Base-by-base conservation (phyloP, 1,139 yeast genomes). In the Suzukiozyma palmioleophila region DNA sequence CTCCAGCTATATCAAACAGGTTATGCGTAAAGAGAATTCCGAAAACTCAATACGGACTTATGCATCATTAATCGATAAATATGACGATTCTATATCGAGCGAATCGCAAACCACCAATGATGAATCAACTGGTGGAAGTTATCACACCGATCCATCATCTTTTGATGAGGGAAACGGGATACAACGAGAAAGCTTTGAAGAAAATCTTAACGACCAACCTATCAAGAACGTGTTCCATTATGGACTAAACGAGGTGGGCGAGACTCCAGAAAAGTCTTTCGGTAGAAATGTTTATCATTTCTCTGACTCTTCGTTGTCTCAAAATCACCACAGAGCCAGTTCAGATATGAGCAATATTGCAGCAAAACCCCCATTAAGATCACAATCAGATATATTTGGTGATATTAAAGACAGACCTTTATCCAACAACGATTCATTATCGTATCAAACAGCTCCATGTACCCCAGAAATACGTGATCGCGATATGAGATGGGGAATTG, bases 1-100 rank as follows among this genome's bases (percentile, higher is more conserved):
- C 16, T 28, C 31, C 12, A 28, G 16, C 14, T 13, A 28, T 15
- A 28, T 28, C 10, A 28, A n/a, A 28, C 29, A 7, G n/a, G 25
- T 7, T 6, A 13, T 33, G 29, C 29, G 12, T 13, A 33, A 13
- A 25, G 29, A 25, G 7, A 24, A 11, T 14, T 33, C 36, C 21
- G 26, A 13, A 11, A 46, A 39, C 24, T 47, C 57, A 1, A 39
- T 55, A 9, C 40, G 43, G 9, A 60, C 62, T 39, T 49, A 56
- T 37, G 37, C 56, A 6, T 60, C 64, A n/a, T 45, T 60, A 26
- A 52, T 59, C 32, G 62, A 56, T 32, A 43, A 51, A 3, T 58
- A 55, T 38, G 58, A 54, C 12, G 44, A 39, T 22, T 28, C 31
- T 12, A 10, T 13, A 6, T 28, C 31, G 15, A 34, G 31, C 13